These are phyloP conservation scores for Diplodia scrobiculata DNA, from an alignment of 2,329 filamentous ascomycete species.

Conservation along the genomic window DNA sequence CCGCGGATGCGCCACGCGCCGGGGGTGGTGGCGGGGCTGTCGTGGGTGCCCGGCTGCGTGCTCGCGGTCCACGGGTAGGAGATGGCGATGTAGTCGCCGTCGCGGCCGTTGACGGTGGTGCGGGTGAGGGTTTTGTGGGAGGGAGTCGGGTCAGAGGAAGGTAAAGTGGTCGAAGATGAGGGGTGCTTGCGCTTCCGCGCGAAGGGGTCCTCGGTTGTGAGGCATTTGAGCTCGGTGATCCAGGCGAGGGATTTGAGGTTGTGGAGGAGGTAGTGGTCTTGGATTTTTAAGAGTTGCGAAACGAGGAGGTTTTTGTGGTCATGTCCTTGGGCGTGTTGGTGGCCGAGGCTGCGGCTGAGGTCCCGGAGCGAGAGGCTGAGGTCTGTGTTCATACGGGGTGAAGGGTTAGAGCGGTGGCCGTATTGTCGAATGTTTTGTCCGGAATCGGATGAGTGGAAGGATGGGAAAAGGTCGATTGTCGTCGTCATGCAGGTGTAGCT, in stretches of 20 bases:
- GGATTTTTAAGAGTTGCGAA: conserved; percentile 51
- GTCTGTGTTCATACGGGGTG: conserved; percentile 16
- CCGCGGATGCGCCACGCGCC: conserved; percentile 10
- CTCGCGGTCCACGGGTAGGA: conserved; percentile 22
- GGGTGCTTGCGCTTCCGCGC: conserved; percentile 10
- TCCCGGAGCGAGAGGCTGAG: conserved; percentile 2
- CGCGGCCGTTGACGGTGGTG: conserved; percentile 33
- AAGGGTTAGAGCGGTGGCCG: not conserved
- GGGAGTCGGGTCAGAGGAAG: not conserved
- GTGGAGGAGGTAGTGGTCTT: conserved; percentile 40
- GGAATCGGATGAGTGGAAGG: not conserved
- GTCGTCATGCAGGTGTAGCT: not conserved
- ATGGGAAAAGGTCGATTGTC: not conserved
- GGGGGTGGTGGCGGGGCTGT: not conserved
- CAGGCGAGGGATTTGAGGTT: conserved; percentile 25
- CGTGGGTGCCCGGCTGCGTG: not conserved
- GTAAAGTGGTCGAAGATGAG: too few species aligned
- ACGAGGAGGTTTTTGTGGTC: conserved; percentile 48
- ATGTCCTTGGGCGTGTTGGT: conserved; percentile 33
- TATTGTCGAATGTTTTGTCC: not conserved
- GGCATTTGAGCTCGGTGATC: conserved; percentile 20
- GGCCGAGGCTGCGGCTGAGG: conserved; percentile 36
- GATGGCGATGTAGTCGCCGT: conserved; percentile 20
- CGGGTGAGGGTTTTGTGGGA: conserved; percentile 28
- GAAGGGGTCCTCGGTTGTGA: not conserved